Evolutionary conservation across 495 filamentous ascomycete species (phyloP).

Genomic region (Lentithecium fluviatile): DNA sequence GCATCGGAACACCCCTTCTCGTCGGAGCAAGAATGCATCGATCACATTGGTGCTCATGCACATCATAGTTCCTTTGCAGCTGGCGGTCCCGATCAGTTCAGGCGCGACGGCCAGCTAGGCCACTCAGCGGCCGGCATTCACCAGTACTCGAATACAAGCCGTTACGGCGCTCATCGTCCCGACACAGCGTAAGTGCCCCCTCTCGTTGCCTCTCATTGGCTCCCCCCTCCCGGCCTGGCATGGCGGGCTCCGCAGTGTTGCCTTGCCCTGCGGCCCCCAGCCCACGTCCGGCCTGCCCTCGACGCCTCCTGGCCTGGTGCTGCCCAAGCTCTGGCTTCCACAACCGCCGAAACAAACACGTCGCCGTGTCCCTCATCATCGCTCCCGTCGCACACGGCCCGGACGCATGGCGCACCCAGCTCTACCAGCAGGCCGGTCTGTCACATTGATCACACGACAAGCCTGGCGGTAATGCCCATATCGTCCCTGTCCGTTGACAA

Average conservation of each 20-base stretch:
- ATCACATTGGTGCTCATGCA: conserved; percentile 40
- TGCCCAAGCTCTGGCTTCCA: conserved; percentile 34
- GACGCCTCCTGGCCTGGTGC: conserved; percentile 34
- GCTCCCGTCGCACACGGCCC: conserved; percentile 37
- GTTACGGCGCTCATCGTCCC: conserved; percentile 37
- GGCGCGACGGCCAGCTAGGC: conserved; percentile 36
- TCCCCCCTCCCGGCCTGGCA: conserved; percentile 29
- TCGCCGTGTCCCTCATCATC: conserved; percentile 35
- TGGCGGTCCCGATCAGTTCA: conserved; percentile 35
- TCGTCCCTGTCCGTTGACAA: conserved; percentile 37
- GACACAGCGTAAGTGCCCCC: conserved; percentile 39
- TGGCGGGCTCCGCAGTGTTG: conserved; percentile 29
- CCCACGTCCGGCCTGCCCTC: conserved; percentile 28
- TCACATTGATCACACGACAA: conserved; percentile 42
- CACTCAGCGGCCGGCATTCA: conserved; percentile 30
- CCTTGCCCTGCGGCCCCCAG: conserved; percentile 32
- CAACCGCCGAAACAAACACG: conserved; percentile 40
- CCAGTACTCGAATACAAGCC: conserved; percentile 26
- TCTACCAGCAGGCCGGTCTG: conserved; percentile 35
- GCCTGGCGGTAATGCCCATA: conserved; percentile 31
- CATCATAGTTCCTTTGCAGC: conserved; percentile 38
- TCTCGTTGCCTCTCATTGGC: conserved; percentile 28
- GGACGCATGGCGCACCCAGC: conserved; percentile 34
- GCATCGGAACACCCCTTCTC: conserved; percentile 38
- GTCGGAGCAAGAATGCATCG: conserved; percentile 41